phyloP scores from a whole-genome alignment of 1,139 yeast genomes.

The Kodamaea sp. region DNA sequence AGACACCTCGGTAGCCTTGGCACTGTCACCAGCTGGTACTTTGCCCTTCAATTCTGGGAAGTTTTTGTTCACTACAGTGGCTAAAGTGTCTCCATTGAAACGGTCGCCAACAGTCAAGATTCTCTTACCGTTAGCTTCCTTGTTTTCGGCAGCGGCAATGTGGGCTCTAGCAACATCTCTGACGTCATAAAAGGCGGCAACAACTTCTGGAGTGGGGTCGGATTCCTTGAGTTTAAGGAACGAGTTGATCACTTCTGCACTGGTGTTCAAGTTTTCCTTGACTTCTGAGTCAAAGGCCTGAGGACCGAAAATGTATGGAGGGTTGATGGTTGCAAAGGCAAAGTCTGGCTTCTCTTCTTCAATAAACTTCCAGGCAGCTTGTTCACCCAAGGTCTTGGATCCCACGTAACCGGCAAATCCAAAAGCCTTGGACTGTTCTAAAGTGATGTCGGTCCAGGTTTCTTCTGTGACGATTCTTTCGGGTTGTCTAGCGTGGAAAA shows the following conservation, averaged over 20 bases:
- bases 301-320: constrained; percentile 58
- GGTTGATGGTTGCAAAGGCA: constrained; percentile 45
- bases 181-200: constrained; percentile 12
- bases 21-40: no score
- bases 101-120: constrained; percentile 1
- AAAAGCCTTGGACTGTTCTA: constrained; percentile 30
- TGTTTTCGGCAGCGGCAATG: constrained; percentile 14
- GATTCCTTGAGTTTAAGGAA: constrained; percentile 13
- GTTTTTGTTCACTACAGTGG: no score
- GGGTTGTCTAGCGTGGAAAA: constrained; percentile 1
- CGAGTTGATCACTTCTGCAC: constrained; percentile 31
- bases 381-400: constrained; percentile 54
- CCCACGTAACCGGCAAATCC: constrained; percentile 44
- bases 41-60: constrained; percentile 10
- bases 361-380: constrained; percentile 55
- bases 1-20: no score
- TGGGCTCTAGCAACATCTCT: constrained; percentile 19
- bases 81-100: constrained; percentile 34
- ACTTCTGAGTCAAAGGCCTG: constrained; percentile 35
- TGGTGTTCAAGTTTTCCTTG: constrained; percentile 28
- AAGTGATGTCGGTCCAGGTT: constrained; percentile 40
- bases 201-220: no score
- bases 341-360: constrained; percentile 38
- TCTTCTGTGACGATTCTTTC: constrained; percentile 25
- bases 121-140: constrained; percentile 15